Percentiles rank a stretch among this genome's conserved stretches.
Evolutionary conservation across 441 rosid species (phyloP).

Genomic region (Populus tomentosa): DNA sequence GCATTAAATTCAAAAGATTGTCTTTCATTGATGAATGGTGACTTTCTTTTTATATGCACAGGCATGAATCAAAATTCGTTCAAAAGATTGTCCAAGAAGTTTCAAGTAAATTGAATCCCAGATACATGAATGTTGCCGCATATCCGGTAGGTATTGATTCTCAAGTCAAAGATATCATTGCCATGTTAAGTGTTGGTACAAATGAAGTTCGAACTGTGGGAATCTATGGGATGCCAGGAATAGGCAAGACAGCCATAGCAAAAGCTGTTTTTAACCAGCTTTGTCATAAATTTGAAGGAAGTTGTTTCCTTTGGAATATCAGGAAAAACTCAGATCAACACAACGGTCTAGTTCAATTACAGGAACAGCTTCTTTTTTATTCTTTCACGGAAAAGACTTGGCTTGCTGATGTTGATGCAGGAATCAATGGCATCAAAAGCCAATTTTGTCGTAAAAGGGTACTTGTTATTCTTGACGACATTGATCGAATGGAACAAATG

Average conservation of each 20-base stretch:
- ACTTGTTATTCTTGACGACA: constrained; percentile 9
- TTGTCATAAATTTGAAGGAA: constrained; percentile 12
- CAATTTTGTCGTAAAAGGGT: background rate
- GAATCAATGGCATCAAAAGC: background rate
- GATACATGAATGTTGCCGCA: no score
- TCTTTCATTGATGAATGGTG: no score
- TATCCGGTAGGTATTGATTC: background rate
- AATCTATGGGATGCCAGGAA: constrained; percentile 12
- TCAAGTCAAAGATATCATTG: constrained; percentile 23
- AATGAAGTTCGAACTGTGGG: constrained; percentile 30
- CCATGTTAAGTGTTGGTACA: constrained; percentile 5
- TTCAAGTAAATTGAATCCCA: no score
- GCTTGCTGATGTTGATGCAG: background rate
- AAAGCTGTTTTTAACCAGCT: background rate
- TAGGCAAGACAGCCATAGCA: constrained; percentile 18
- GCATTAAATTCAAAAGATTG: no score
- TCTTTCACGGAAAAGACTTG: background rate
- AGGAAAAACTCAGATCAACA: background rate
- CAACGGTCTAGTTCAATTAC: background rate
- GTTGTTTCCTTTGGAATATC: constrained; percentile 2
- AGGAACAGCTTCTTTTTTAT: constrained; percentile 6
- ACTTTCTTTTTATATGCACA: background rate
- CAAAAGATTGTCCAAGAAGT: constrained; percentile 18
- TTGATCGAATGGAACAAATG: background rate
- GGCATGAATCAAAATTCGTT: constrained; percentile 31